These are phyloP conservation scores for Takashimella tepidaria DNA, from an alignment of 1,284 basidiomycete species.

Conservation along the genomic window DNA sequence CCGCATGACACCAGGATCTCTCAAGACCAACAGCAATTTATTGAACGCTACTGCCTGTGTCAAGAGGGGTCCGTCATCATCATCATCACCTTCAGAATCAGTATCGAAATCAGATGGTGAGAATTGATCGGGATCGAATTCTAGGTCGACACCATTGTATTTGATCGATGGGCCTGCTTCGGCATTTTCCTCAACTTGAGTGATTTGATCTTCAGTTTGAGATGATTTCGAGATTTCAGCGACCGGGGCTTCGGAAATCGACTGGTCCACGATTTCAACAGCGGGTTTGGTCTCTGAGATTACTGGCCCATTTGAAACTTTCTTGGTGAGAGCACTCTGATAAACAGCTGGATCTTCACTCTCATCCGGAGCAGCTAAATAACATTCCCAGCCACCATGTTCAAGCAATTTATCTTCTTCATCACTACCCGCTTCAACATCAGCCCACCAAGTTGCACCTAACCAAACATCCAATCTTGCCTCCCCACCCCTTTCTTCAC, in stretches of 20 bases:
- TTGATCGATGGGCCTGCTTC: conserved; percentile 25
- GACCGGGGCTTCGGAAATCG: not conserved
- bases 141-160: conserved; percentile 42
- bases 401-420: conserved; percentile 51
- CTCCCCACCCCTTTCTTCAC: conserved; percentile 65
- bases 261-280: conserved; percentile 33
- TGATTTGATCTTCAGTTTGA: conserved; percentile 3
- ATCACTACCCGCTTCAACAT: conserved; percentile 43
- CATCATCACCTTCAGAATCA: conserved; percentile 53
- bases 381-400: conserved; percentile 97
- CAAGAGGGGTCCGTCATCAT: conserved; percentile 76
- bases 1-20: conserved; percentile 88
- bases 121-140: conserved; percentile 48
- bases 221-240: not conserved
- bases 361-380: conserved; percentile 88
- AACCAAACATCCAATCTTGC: conserved; percentile 81
- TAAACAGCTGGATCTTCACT: conserved; percentile 93
- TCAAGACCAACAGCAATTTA: conserved; percentile 77
- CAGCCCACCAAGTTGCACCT: conserved; percentile 75
- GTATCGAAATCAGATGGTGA: conserved; percentile 47
- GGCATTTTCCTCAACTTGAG: too few species aligned
- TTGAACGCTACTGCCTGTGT: conserved; percentile 90
- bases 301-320: conserved; percentile 19
- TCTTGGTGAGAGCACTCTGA: conserved; percentile 55
- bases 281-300: conserved; percentile 7